These are phyloP conservation scores for Yarrowia sp. DNA, from an alignment of 805 yeast genomes.

Conservation along the genomic window DNA sequence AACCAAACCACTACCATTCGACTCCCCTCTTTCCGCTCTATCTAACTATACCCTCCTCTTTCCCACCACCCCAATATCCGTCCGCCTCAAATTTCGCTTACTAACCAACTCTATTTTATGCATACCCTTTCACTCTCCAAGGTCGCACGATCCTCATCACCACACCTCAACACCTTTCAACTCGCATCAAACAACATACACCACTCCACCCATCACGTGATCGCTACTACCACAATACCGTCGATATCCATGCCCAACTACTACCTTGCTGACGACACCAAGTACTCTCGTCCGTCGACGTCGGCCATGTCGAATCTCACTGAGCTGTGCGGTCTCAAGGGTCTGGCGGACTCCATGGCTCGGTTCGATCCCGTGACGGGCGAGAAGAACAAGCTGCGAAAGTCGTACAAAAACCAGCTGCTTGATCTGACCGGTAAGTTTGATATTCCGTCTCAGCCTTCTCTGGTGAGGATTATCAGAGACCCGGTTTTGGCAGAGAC, in stretches of 20 bases:
- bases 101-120: not conserved
- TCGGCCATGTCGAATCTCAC: constrained; percentile 74
- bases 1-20: too few species aligned
- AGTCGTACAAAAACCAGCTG: constrained; percentile 92
- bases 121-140: constrained; percentile 3
- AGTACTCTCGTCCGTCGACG: constrained; percentile 30
- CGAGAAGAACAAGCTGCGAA: constrained; percentile 87
- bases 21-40: too few species aligned
- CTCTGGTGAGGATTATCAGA: constrained; percentile 3
- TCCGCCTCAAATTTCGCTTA: not conserved
- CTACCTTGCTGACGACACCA: constrained; percentile 22
- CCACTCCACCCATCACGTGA: not conserved
- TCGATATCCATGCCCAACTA: constrained; percentile 18
- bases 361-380: constrained; percentile 84
- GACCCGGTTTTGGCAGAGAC: constrained; percentile 33
- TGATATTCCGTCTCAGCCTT: constrained; percentile 40
- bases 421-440: constrained; percentile 71
- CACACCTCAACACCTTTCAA: not conserved
- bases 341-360: constrained; percentile 75
- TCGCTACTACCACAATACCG: not conserved
- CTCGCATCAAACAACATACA: not conserved
- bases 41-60: too few species aligned
- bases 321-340: constrained; percentile 61
- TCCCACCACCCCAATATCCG: not conserved
- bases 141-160: constrained; percentile 11